phyloP scores from a whole-genome alignment of 2,329 filamentous ascomycete genomes.

The Colletotrichum chrysophilum region DNA sequence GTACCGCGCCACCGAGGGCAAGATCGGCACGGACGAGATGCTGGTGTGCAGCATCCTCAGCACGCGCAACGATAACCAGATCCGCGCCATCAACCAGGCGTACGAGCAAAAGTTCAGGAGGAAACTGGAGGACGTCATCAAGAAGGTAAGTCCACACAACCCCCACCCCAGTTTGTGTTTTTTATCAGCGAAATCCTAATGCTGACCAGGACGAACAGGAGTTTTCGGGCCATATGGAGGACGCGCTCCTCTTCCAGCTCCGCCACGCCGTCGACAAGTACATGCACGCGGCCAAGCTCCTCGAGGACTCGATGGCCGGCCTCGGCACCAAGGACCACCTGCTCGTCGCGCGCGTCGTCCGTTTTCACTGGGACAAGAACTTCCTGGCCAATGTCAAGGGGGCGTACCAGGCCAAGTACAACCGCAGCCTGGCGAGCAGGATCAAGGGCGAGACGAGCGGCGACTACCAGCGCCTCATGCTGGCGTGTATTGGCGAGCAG shows the following conservation, averaged over 20 bases:
- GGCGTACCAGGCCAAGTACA: slow-evolving; percentile 76
- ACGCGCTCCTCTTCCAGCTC: slow-evolving; percentile 82
- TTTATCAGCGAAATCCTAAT: background rate
- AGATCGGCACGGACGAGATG: slow-evolving; percentile 75
- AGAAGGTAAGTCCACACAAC: slow-evolving; percentile 54
- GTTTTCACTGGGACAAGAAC: slow-evolving; percentile 81
- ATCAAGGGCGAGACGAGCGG: slow-evolving; percentile 86
- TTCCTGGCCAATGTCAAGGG: slow-evolving; percentile 79
- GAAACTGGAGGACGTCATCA: slow-evolving; percentile 75
- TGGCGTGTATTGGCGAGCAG: slow-evolving; percentile 67
- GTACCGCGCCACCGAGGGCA: slow-evolving; percentile 78
- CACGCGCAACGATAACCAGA: slow-evolving; percentile 78
- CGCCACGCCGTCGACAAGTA: slow-evolving; percentile 78
- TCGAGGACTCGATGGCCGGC: slow-evolving; percentile 90
- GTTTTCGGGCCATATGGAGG: slow-evolving; percentile 92
- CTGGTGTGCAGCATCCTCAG: slow-evolving; percentile 81
- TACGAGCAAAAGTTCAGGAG: slow-evolving; percentile 78
- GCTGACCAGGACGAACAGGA: slow-evolving; percentile 48
- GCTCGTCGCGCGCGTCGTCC: slow-evolving; percentile 78
- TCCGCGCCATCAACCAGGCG: slow-evolving; percentile 78
- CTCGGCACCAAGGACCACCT: slow-evolving; percentile 85
- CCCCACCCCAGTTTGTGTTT: background rate
- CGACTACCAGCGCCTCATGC: slow-evolving; percentile 78
- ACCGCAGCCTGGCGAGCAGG: slow-evolving; percentile 68
- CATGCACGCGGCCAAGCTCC: slow-evolving; percentile 78